phyloP scores from a whole-genome alignment of 2,329 filamentous ascomycete genomes.

The Ceratocystis papillata region DNA sequence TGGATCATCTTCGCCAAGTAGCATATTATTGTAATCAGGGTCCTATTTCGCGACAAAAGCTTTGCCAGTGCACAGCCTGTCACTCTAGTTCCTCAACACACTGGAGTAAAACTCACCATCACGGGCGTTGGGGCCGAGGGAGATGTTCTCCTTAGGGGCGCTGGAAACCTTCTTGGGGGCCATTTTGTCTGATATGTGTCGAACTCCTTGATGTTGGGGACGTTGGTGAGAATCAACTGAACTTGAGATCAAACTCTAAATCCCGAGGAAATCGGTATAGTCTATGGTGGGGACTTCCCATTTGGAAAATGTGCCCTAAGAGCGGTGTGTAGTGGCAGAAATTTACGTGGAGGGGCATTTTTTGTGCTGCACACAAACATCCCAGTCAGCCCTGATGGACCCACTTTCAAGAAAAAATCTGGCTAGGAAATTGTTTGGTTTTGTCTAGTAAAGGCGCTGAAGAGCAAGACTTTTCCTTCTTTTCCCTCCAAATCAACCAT shows the following conservation, averaged over 20 bases:
- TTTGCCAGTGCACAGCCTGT: background rate
- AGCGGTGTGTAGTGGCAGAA: conserved; percentile 36
- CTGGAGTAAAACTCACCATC: conserved; percentile 55
- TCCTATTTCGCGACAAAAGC: too few relatives aligned
- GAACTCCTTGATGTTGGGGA: conserved; percentile 26
- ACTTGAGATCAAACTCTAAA: conserved; percentile 15
- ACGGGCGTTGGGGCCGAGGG: conserved; percentile 89
- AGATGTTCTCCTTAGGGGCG: conserved; percentile 93
- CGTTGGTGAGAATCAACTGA: conserved; percentile 23
- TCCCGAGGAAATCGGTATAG: conserved; percentile 21
- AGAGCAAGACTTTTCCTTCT: conserved; percentile 9
- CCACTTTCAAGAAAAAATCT: conserved; percentile 18
- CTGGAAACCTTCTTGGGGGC: conserved; percentile 82
- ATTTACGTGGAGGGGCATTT: conserved; percentile 20
- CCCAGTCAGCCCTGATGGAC: conserved; percentile 22
- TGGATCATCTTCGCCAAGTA: conserved; percentile 17
- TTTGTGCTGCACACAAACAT: conserved; percentile 23
- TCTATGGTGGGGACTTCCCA: conserved; percentile 18
- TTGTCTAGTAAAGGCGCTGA: conserved; percentile 3
- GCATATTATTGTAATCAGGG: conserved; percentile 13
- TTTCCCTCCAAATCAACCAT: conserved; percentile 18
- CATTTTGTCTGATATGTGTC: conserved; percentile 52
- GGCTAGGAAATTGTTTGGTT: conserved; percentile 15
- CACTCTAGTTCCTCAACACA: background rate
- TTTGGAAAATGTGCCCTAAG: conserved; percentile 20